Evolutionary conservation across 2,329 filamentous ascomycete genomes (phyloP), one percentile per base, ranked within the genome.

Genomic region (Plectosphaerella plurivora): DNA sequence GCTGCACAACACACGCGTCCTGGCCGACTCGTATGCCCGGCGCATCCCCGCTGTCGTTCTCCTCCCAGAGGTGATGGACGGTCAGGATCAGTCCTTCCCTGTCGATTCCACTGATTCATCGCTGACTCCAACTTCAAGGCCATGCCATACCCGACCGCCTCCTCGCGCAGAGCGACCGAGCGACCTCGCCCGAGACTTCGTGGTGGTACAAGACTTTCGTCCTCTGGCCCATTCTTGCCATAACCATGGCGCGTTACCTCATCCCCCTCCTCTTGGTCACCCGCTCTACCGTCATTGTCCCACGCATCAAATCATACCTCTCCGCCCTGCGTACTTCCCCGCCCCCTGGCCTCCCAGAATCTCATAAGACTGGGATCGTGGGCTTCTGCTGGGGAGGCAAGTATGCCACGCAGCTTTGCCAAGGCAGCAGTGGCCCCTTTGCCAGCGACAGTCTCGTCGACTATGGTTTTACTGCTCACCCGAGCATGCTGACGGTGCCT

Each of bases 351-450:
- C 59, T 68, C 7, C 63, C 66, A 15, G 7, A 12, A 12, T 33
- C 28, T 33, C 28, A 4, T 10, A 33, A 33, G 4, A 65, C 85
- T 45, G 81, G 75, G 20, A 77, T 72, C 0, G 78, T 78, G 0
- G 84, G 83, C 1, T 86, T 83, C 67, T 86, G 81, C 69, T 86
- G 82, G 82, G 83, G 83, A 22, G 83, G 80, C 22, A 78, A 79
- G 55, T 75, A 83, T 57, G 66, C 73, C 3, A 61, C 81, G 9
- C 62, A 73, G n/a, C 72, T 85, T 4, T 68, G 73, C 11, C 70
- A 73, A 15, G 28, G 28, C 28, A 33, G 4, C 28, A 33, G 11
- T 33, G 68, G 72, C 22, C 14, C 45, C 15, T 14, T 22, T 54
- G 55, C 55, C 41, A 57, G 56, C 16, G 39, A 42, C 18, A 5